phyloP scores from a whole-genome alignment of 805 yeast species.

The Barnettozyma sp. region DNA sequence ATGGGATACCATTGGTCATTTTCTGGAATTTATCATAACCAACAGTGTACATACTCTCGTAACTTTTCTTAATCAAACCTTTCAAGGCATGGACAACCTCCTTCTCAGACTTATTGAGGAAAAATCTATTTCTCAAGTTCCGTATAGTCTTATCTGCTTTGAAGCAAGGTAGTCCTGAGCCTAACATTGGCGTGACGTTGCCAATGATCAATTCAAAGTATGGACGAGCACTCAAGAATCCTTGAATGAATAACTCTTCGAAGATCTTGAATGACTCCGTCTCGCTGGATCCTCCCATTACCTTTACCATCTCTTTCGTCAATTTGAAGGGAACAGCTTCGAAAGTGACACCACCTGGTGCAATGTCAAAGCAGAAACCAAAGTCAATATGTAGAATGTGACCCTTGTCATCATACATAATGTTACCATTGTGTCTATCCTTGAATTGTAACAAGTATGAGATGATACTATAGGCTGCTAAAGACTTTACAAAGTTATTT shows the following conservation, averaged over 20 bases:
- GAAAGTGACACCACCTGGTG: slow-evolving; percentile 97
- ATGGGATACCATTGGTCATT: slow-evolving; percentile 94
- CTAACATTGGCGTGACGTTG: slow-evolving; percentile 88
- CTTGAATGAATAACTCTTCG: slow-evolving; percentile 91
- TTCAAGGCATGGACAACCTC: slow-evolving; percentile 81
- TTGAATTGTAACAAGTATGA: slow-evolving; percentile 89
- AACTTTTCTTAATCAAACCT: slow-evolving; percentile 67
- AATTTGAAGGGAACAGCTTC: slow-evolving; percentile 98
- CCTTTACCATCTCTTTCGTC: slow-evolving; percentile 93
- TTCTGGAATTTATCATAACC: slow-evolving; percentile 98
- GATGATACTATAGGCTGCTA: slow-evolving; percentile 91
- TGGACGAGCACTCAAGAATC: slow-evolving; percentile 82
- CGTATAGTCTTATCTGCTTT: slow-evolving; percentile 75
- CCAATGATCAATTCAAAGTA: slow-evolving; percentile 79
- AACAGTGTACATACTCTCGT: slow-evolving; percentile 82
- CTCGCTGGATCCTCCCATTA: slow-evolving; percentile 82
- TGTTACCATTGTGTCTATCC: slow-evolving; percentile 97
- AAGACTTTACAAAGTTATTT: slow-evolving; percentile 84
- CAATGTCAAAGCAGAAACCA: slow-evolving; percentile 97
- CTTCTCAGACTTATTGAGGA: slow-evolving; percentile 67
- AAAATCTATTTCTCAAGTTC: slow-evolving; percentile 73
- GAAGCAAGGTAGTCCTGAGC: slow-evolving; percentile 93
- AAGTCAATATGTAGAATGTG: slow-evolving; percentile 94
- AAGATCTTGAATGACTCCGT: slow-evolving; percentile 91
- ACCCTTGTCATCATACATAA: slow-evolving; percentile 92